Evolutionary conservation across 1,139 yeast genomes (phyloP).

Genomic region (Pichia sorboxylosa): DNA sequence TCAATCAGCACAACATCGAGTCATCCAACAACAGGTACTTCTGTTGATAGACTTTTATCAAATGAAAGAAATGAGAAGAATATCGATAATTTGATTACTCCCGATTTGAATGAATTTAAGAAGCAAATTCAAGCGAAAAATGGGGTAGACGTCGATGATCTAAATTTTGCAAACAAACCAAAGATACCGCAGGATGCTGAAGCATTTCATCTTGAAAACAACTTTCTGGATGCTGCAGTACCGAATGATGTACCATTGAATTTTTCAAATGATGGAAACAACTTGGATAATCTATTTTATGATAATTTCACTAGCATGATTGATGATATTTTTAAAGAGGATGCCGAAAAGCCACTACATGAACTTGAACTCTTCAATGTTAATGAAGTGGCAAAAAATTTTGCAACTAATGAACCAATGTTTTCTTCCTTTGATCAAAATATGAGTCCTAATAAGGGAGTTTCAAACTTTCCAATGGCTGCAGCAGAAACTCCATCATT

Average conservation of each 20-base stretch:
- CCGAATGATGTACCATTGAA: slow-evolving; percentile 2
- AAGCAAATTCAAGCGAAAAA: too few relatives aligned
- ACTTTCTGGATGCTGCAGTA: slow-evolving; percentile 5
- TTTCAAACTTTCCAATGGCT: too few relatives aligned
- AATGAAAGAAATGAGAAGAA: not conserved
- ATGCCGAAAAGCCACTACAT: not conserved
- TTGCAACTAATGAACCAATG: too few relatives aligned
- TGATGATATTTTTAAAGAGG: slow-evolving; percentile 10
- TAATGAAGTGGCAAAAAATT: not conserved
- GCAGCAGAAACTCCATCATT: too few relatives aligned
- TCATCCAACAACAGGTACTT: not conserved
- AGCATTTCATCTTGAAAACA: too few relatives aligned
- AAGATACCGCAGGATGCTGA: too few relatives aligned
- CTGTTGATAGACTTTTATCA: not conserved
- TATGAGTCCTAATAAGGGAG: too few relatives aligned
- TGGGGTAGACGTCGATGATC: not conserved
- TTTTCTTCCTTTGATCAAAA: too few relatives aligned
- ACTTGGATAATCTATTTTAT: slow-evolving; percentile 9
- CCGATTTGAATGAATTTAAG: not conserved
- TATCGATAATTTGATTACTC: not conserved
- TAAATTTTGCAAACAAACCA: slow-evolving; percentile 1
- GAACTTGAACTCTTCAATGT: slow-evolving; percentile 8
- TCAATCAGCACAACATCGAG: not conserved
- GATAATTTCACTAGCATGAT: slow-evolving; percentile 10
- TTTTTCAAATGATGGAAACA: slow-evolving; percentile 2